Conservation (phyloP, 352 stramenopile genomes). For the Phytophthora pini region DNA sequence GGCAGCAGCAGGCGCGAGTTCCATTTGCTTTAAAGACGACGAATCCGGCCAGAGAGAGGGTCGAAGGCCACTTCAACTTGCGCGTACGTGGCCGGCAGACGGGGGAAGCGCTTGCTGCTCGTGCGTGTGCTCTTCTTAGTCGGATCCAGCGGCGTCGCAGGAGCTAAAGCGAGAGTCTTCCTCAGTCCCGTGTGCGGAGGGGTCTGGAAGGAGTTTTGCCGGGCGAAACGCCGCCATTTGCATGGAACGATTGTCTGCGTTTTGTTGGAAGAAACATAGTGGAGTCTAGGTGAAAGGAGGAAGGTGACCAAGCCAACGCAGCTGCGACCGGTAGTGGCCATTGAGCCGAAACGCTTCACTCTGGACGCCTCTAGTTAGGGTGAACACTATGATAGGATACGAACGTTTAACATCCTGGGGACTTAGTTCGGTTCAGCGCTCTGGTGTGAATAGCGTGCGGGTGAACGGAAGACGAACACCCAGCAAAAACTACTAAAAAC, state of each 20-base stretch:
- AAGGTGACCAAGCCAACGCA: constrained; percentile 7
- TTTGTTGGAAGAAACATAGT: constrained; percentile 25
- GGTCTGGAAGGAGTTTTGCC: constrained; percentile 23
- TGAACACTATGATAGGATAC: background rate
- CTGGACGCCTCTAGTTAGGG: constrained; percentile 2
- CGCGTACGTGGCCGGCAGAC: constrained; percentile 10
- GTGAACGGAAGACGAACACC: background rate
- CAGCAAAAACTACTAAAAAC: background rate
- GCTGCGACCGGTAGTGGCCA: background rate
- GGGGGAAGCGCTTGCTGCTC: constrained; percentile 1
- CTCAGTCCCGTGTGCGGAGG: background rate
- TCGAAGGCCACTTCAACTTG: constrained; percentile 17
- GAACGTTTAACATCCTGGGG: constrained; percentile 2
- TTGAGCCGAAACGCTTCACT: constrained; percentile 11
- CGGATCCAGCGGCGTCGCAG: constrained; percentile 24
- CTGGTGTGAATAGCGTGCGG: constrained; percentile 1
- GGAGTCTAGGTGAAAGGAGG: background rate
- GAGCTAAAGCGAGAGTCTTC: constrained; percentile 23
- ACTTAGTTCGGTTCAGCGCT: constrained; percentile 4
- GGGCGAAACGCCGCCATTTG: constrained; percentile 26
- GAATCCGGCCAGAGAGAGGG: background rate
- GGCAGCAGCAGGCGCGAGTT: constrained; percentile 31
- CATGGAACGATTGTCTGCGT: constrained; percentile 13
- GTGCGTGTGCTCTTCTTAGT: constrained; percentile 22
- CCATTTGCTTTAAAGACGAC: constrained; percentile 30